Evolutionary conservation across 768 basidiomycete genomes (phyloP).

Genomic region (Pleurotus ostreatus): DNA sequence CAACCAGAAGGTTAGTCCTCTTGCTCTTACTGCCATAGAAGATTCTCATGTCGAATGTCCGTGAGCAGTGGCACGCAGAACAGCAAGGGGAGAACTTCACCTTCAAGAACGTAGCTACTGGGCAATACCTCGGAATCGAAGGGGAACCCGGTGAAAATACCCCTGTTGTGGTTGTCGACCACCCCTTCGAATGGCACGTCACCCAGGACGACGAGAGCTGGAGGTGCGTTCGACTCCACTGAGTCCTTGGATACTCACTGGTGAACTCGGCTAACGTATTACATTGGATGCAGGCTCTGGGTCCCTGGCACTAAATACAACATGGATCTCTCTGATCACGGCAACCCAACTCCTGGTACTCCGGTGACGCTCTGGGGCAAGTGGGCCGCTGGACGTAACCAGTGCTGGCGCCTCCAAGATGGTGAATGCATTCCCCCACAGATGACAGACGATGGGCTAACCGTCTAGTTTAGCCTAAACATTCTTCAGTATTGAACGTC

Average conservation of each 20-base stretch:
- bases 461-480: no score
- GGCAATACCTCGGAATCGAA: slow-evolving; percentile 25
- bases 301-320: slow-evolving; percentile 29
- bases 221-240: no score
- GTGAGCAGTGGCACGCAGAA: slow-evolving; percentile 32
- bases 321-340: slow-evolving; percentile 38
- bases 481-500: no score
- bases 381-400: slow-evolving; percentile 34
- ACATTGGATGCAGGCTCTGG: slow-evolving; percentile 26
- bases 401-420: slow-evolving; percentile 15
- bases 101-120: slow-evolving; percentile 28
- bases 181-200: slow-evolving; percentile 33
- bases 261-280: no score
- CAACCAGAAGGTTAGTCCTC: slow-evolving; percentile 36
- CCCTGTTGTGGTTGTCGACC: slow-evolving; percentile 22
- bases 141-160: slow-evolving; percentile 23
- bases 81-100: slow-evolving; percentile 17
- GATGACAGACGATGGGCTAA: no score
- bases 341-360: slow-evolving; percentile 34
- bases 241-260: no score
- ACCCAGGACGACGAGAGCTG: slow-evolving; percentile 21
- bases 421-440: not conserved
- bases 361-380: slow-evolving; percentile 36
- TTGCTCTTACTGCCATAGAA: not conserved
- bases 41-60: not conserved